These are phyloP conservation scores for Hymenoscyphus salicellus DNA, from an alignment of 2,329 filamentous ascomycete genomes.

Conservation along the genomic window DNA sequence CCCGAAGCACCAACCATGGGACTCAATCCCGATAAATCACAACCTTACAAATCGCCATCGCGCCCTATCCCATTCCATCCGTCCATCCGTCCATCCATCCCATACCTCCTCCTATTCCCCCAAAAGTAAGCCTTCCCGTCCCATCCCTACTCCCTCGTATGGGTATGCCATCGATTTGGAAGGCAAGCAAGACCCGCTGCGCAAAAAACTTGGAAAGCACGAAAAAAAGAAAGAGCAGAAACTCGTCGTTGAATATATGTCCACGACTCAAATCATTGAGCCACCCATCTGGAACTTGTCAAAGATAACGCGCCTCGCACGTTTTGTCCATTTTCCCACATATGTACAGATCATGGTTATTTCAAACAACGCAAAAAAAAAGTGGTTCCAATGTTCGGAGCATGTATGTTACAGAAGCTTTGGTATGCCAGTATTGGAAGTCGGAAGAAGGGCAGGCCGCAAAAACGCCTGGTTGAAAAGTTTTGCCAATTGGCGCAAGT, in stretches of 20 bases:
- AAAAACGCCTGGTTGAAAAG: slow-evolving; percentile 5
- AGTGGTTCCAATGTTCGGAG: not conserved
- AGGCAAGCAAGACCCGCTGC: slow-evolving; percentile 26
- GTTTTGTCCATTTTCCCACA: not conserved
- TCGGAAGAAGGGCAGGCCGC: not conserved
- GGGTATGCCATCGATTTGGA: not conserved
- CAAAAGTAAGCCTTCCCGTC: not conserved
- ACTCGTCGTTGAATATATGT: slow-evolving; percentile 5
- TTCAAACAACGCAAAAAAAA: slow-evolving; percentile 6
- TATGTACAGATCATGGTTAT: slow-evolving; percentile 6
- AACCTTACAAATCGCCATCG: not conserved
- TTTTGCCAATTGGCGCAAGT: not conserved
- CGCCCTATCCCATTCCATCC: not conserved
- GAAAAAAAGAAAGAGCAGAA: not conserved
- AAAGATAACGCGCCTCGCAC: slow-evolving; percentile 4
- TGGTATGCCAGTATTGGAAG: not conserved
- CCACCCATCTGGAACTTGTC: slow-evolving; percentile 5
- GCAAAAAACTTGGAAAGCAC: slow-evolving; percentile 7
- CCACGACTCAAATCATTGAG: not conserved
- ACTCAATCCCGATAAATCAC: slow-evolving; percentile 1
- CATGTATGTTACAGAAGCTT: not conserved
- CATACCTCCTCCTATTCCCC: not conserved
- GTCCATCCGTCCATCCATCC: not conserved
- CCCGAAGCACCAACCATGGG: not conserved
- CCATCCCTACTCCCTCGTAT: not conserved